Percentiles rank a stretch among this genome's conserved stretches.
Conservation (phyloP, 225 moss, liverwort and hornwort genomes). For the Neckera pumila region DNA sequence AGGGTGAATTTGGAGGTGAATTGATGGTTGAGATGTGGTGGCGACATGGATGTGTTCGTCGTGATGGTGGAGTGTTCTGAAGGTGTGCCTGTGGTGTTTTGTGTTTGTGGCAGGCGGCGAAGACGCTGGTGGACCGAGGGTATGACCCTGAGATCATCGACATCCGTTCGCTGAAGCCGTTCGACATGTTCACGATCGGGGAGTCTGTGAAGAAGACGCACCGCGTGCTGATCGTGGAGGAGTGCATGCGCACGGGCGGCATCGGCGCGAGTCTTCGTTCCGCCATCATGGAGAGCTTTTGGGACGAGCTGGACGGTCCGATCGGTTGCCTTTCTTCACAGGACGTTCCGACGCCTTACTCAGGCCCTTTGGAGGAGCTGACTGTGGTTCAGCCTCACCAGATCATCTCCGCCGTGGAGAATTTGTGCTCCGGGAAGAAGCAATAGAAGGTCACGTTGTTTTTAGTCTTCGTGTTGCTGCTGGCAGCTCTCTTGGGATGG, state of each 20-base stretch:
- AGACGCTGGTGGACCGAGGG: slow-evolving; percentile 85
- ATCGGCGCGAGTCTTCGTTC: slow-evolving; percentile 96
- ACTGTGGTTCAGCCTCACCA: slow-evolving; percentile 94
- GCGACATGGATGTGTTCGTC: neutral
- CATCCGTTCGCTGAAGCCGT: slow-evolving; percentile 94
- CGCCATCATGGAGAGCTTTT: slow-evolving; percentile 90
- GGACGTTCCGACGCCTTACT: slow-evolving; percentile 96
- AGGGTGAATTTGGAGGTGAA: neutral
- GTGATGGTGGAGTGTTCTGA: neutral
- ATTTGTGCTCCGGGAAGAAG: slow-evolving; percentile 26
- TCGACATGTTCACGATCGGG: slow-evolving; percentile 88
- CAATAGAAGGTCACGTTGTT: neutral
- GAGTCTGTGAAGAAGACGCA: slow-evolving; percentile 97
- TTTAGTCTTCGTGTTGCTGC: neutral
- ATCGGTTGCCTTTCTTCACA: slow-evolving; percentile 96
- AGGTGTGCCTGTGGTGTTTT: neutral
- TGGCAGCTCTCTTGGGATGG: neutral
- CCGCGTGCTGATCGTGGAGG: slow-evolving; percentile 87
- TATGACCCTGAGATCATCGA: slow-evolving; percentile 98
- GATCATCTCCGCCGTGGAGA: slow-evolving; percentile 79
- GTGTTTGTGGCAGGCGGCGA: slow-evolving; percentile 47
- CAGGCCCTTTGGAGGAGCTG: slow-evolving; percentile 82
- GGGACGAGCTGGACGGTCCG: slow-evolving; percentile 92
- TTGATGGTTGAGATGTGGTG: neutral
- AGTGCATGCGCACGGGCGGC: slow-evolving; percentile 97